These are phyloP conservation scores for Eucalyptus sp. DNA, from an alignment of 345 rosid species.

Conservation along the genomic window DNA sequence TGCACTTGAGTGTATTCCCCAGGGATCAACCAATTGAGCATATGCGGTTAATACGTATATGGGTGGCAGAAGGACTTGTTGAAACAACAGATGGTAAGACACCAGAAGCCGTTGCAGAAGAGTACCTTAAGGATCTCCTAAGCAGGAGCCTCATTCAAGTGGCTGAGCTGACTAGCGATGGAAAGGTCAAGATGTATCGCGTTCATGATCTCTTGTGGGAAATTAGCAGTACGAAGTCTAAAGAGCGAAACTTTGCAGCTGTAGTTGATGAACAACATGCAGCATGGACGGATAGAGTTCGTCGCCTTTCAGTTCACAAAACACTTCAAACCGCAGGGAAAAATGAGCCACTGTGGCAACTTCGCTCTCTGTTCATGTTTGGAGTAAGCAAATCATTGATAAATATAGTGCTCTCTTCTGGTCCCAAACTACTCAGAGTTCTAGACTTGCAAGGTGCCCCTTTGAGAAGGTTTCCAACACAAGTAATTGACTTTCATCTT, in stretches of 20 bases:
- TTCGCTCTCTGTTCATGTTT: conserved; percentile 11
- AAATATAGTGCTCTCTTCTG: not conserved
- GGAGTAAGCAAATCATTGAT: not conserved
- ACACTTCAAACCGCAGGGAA: not conserved
- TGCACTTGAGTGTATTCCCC: conserved; percentile 3
- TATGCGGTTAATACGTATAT: not conserved
- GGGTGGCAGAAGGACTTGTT: conserved; percentile 11
- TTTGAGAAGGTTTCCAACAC: conserved; percentile 1
- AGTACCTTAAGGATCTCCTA: conserved; percentile 2
- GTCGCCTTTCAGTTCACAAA: conserved; percentile 7
- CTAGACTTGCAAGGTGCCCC: conserved; percentile 12
- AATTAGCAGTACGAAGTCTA: not conserved
- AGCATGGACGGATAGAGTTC: not conserved
- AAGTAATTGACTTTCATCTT: not conserved
- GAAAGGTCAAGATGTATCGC: not conserved
- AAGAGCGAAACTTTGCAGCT: not conserved
- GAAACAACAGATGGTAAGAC: not conserved
- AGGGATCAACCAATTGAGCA: not conserved
- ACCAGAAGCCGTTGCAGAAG: conserved; percentile 4
- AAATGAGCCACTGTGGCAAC: not conserved
- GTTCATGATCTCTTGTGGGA: not conserved
- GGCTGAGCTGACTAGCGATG: not conserved
- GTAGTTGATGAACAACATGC: not conserved
- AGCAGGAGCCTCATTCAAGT: conserved; percentile 2
- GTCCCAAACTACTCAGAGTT: not conserved